These are phyloP conservation scores for Cystobasidium onofrii DNA, from an alignment of 768 basidiomycete genomes.

Conservation along the genomic window DNA sequence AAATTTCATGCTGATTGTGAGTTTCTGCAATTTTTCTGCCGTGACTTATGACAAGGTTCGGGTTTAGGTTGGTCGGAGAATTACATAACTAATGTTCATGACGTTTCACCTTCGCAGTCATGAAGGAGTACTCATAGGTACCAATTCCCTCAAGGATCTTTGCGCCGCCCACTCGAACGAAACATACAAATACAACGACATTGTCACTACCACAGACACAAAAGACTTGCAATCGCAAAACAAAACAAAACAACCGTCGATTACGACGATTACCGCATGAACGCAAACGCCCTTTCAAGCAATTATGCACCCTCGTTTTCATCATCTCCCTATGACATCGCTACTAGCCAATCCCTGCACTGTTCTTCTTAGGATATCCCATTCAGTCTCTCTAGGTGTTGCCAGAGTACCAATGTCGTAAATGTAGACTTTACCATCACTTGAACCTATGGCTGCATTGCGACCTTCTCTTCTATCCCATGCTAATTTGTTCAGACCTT, in stretches of 20 bases:
- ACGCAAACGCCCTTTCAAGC: background rate
- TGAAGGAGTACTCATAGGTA: conserved; percentile 21
- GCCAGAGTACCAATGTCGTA: conserved; percentile 92
- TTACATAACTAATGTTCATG: background rate
- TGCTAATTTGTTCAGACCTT: conserved; percentile 86
- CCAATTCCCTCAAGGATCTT: too few species aligned
- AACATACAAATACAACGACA: background rate
- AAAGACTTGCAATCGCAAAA: background rate
- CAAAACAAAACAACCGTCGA: too few species aligned
- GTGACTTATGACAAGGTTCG: too few species aligned
- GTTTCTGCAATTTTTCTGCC: background rate
- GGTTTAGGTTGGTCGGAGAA: too few species aligned
- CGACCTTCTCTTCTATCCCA: conserved; percentile 93
- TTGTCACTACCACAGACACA: background rate
- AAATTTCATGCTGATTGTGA: conserved; percentile 56
- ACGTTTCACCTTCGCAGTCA: conserved; percentile 1
- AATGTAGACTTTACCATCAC: conserved; percentile 83
- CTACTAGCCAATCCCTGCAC: conserved; percentile 55
- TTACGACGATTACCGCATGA: background rate
- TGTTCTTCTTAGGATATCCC: conserved; percentile 85
- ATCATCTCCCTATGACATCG: conserved; percentile 3
- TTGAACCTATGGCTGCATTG: conserved; percentile 78
- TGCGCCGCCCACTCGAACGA: too few species aligned
- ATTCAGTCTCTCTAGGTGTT: conserved; percentile 79
- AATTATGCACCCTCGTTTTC: too few species aligned